phyloP scores from a whole-genome alignment of 257 asterid species.

The Solanum habrochaites region DNA sequence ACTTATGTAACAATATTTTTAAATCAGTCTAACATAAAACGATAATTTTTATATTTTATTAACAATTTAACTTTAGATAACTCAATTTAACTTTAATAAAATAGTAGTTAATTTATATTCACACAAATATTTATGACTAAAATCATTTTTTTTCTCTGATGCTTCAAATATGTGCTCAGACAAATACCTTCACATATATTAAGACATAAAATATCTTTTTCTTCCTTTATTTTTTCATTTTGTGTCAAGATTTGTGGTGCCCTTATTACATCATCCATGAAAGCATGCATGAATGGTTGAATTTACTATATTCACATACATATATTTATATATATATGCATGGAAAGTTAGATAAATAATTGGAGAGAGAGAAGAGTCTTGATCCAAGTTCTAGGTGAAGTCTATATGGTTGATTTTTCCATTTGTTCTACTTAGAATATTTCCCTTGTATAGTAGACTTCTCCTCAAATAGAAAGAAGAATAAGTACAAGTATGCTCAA shows the following conservation, averaged over 20 bases:
- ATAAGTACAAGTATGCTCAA: background rate
- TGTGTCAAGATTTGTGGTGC: background rate
- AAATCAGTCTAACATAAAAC: background rate
- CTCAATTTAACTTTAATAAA: background rate
- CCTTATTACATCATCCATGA: background rate
- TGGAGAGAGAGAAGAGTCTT: constrained; percentile 15
- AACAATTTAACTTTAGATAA: background rate
- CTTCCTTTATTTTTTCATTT: background rate
- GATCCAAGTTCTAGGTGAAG: constrained; percentile 26
- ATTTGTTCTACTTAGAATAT: constrained; percentile 3
- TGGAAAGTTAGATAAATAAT: constrained; percentile 5
- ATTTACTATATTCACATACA: background rate
- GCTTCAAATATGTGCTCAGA: background rate
- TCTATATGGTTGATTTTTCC: constrained; percentile 44
- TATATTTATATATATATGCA: background rate
- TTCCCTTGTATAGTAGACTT: background rate
- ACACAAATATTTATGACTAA: background rate
- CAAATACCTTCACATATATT: background rate
- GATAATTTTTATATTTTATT: background rate
- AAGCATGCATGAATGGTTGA: background rate
- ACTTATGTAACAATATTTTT: background rate
- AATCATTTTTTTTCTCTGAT: background rate
- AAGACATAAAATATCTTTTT: background rate
- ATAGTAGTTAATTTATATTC: background rate
- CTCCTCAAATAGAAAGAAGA: background rate